phyloP scores from a whole-genome alignment of 768 basidiomycete species.

The Harrya chromipes region DNA sequence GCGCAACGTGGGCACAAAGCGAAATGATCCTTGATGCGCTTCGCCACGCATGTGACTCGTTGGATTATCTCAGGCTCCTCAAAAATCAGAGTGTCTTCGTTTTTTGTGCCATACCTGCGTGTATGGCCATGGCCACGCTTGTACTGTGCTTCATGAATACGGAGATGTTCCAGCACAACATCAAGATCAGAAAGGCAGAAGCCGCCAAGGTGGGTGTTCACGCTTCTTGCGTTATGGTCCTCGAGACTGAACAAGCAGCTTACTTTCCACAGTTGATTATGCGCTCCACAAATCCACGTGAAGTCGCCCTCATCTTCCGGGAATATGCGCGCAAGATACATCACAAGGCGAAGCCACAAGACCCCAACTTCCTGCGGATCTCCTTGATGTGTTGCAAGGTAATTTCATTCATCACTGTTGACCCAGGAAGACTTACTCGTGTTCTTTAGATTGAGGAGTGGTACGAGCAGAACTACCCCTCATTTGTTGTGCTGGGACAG shows the following conservation, averaged over 20 bases:
- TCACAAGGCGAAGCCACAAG: conserved; percentile 68
- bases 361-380: conserved; percentile 83
- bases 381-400: conserved; percentile 85
- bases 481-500: conserved; percentile 56
- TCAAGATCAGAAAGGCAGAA: conserved; percentile 93
- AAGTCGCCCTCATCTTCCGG: conserved; percentile 87
- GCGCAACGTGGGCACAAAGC: conserved; percentile 78
- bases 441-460: conserved; percentile 79
- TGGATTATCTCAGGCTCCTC: conserved; percentile 87
- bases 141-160: conserved; percentile 93
- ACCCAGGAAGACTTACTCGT: conserved; percentile 3
- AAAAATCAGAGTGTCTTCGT: conserved; percentile 93
- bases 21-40: conserved; percentile 89
- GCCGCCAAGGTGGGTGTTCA: conserved; percentile 60
- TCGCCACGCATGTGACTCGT: conserved; percentile 74
- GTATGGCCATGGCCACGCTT: conserved; percentile 95
- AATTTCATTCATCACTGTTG: conserved; percentile 12
- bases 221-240: neutral
- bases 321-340: conserved; percentile 82
- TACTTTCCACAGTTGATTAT: conserved; percentile 69
- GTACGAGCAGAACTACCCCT: conserved; percentile 91
- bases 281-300: conserved; percentile 86
- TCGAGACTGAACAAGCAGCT: neutral
- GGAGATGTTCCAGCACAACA: conserved; percentile 77
- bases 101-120: conserved; percentile 91